Conservation (phyloP, 495 filamentous ascomycete species). For the Aspergillus haitiensis region DNA sequence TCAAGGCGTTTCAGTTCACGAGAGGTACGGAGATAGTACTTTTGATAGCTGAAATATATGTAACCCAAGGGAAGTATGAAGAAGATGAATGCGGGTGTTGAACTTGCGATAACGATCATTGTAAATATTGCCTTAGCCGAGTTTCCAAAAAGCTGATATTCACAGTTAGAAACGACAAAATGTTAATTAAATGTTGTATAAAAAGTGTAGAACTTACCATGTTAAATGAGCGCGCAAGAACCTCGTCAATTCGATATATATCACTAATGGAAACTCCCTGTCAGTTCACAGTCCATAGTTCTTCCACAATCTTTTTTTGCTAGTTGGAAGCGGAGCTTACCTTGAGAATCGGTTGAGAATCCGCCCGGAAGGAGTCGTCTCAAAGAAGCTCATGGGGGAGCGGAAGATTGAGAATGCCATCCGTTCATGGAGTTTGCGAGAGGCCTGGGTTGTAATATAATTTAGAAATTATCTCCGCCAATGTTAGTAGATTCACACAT, state of each 20-base stretch:
- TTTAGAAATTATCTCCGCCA: conserved; percentile 9
- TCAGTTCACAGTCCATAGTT: background rate
- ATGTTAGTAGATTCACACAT: conserved; percentile 31
- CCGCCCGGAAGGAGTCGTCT: conserved; percentile 94
- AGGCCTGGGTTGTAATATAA: conserved; percentile 54
- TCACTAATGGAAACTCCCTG: conserved; percentile 54
- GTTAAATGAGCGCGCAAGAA: conserved; percentile 87
- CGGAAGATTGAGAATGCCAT: conserved; percentile 99
- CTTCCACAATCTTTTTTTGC: background rate
- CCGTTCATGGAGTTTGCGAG: conserved; percentile 91
- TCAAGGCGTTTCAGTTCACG: conserved; percentile 95
- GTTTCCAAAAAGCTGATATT: conserved; percentile 76
- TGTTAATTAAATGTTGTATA: too few relatives aligned
- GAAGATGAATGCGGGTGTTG: conserved; percentile 78
- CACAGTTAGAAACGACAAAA: conserved; percentile 27
- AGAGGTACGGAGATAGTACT: conserved; percentile 95
- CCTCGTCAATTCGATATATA: conserved; percentile 94
- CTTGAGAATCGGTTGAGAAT: conserved; percentile 97
- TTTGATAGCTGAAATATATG: conserved; percentile 90
- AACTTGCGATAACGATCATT: conserved; percentile 75
- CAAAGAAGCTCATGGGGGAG: conserved; percentile 98
- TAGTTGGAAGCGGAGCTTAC: conserved; percentile 38
- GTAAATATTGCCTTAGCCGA: conserved; percentile 82
- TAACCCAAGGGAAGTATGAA: conserved; percentile 77
- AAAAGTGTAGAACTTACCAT: conserved; percentile 65